These are phyloP conservation scores for Panicum virgatum DNA, from an alignment of 202 grass and related monocot species.

Conservation along the genomic window DNA sequence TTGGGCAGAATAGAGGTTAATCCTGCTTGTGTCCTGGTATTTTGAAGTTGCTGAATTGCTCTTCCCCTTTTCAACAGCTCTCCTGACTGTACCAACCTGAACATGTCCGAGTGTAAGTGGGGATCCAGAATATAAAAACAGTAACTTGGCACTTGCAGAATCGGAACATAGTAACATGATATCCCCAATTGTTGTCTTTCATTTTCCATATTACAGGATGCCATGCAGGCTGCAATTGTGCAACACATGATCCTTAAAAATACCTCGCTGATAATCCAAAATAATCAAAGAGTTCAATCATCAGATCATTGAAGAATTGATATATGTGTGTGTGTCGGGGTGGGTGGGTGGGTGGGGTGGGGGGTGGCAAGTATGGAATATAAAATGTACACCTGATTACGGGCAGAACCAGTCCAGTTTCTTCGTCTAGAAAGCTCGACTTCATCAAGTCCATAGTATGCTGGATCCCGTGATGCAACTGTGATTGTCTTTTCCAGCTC, in stretches of 20 bases:
- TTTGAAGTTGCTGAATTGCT: slow-evolving; percentile 39
- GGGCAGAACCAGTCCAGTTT: slow-evolving; percentile 62
- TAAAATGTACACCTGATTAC: slow-evolving; percentile 48
- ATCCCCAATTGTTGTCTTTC: not conserved
- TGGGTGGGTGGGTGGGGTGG: no score
- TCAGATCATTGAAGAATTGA: not conserved
- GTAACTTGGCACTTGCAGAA: not conserved
- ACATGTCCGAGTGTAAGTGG: not conserved
- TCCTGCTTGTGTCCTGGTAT: slow-evolving; percentile 55
- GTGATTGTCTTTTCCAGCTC: slow-evolving; percentile 72
- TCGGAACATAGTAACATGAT: slow-evolving; percentile 2
- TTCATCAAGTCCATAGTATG: slow-evolving; percentile 65
- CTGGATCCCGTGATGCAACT: slow-evolving; percentile 68
- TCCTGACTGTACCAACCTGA: slow-evolving; percentile 53
- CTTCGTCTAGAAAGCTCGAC: slow-evolving; percentile 65
- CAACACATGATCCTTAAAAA: not conserved
- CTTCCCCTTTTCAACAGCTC: slow-evolving; percentile 57
- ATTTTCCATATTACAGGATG: not conserved
- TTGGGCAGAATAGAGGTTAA: slow-evolving; percentile 44
- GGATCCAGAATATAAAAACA: not conserved
- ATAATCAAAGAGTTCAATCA: not conserved
- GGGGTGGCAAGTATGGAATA: not conserved
- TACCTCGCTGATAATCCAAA: not conserved
- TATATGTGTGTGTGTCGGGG: not conserved
- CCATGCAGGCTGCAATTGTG: not conserved